Percentiles rank a stretch among this genome's conserved stretches.
These are phyloP conservation scores for Hypoxylon fragiforme DNA, from an alignment of 495 filamentous ascomycete species.

Conservation along the genomic window DNA sequence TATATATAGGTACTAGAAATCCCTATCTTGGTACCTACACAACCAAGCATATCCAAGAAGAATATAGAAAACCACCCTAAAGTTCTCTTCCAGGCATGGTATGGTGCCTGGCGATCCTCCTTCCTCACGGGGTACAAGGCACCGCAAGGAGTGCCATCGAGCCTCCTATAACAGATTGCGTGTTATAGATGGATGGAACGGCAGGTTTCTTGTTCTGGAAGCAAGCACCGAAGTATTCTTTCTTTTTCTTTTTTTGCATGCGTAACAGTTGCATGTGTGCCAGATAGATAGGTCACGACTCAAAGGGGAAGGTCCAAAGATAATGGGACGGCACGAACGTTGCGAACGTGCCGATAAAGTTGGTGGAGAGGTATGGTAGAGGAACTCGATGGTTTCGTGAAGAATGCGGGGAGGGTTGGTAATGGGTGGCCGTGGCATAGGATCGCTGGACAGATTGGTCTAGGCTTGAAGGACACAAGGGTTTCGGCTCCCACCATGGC, in stretches of 20 bases:
- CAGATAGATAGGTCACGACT: slow-evolving; percentile 4
- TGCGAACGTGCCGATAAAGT: slow-evolving; percentile 35
- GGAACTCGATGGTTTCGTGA: no score
- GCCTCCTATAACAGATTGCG: slow-evolving; percentile 4
- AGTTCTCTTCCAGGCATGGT: neutral
- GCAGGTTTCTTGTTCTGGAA: slow-evolving; percentile 29
- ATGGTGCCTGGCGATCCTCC: slow-evolving; percentile 27
- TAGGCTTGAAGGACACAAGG: slow-evolving; percentile 5
- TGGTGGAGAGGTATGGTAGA: no score
- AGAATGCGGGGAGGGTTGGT: no score
- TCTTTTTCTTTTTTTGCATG: no score
- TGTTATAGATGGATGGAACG: slow-evolving; percentile 2
- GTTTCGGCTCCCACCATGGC: slow-evolving; percentile 4
- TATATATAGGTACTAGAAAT: slow-evolving; percentile 16
- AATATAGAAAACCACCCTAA: neutral
- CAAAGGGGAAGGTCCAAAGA: slow-evolving; percentile 29
- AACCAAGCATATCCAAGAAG: no score
- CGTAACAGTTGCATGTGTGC: no score
- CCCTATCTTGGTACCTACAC: neutral
- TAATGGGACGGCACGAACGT: no score
- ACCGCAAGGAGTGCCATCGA: slow-evolving; percentile 10
- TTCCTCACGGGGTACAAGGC: slow-evolving; percentile 26
- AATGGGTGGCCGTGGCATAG: no score
- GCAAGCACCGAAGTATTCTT: slow-evolving; percentile 17
- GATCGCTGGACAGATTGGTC: neutral